These are phyloP conservation scores for Pythium plurisporium DNA, from an alignment of 352 stramenopile species.

Conservation along the genomic window DNA sequence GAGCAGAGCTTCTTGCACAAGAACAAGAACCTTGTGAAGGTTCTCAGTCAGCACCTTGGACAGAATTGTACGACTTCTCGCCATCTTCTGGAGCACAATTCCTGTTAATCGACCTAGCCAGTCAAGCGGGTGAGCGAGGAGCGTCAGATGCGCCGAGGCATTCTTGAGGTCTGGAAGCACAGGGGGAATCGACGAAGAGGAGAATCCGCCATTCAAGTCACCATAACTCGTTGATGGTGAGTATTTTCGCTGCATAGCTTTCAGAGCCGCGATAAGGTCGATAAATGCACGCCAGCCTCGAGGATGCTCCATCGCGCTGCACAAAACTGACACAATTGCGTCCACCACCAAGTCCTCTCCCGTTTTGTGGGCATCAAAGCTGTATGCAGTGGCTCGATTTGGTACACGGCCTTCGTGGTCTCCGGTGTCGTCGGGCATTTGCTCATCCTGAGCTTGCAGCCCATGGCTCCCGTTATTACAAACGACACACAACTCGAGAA, in stretches of 20 bases:
- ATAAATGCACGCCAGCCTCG: conserved; percentile 63
- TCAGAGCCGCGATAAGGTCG: conserved; percentile 59
- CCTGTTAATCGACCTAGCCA: conserved; percentile 61
- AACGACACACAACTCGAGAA: conserved; percentile 67
- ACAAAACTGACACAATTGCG: conserved; percentile 78
- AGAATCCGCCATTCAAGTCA: not conserved
- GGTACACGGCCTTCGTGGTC: not conserved
- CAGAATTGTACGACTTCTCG: conserved; percentile 67
- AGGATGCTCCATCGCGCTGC: conserved; percentile 57
- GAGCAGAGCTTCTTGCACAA: conserved; percentile 66
- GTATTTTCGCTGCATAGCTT: conserved; percentile 66
- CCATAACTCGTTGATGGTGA: not conserved
- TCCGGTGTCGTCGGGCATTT: not conserved
- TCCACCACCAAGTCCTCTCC: conserved; percentile 81
- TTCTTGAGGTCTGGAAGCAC: conserved; percentile 8
- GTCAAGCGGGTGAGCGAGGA: conserved; percentile 43
- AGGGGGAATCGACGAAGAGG: conserved; percentile 14
- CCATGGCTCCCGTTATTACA: conserved; percentile 24
- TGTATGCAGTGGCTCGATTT: conserved; percentile 29
- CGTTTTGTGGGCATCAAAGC: conserved; percentile 62
- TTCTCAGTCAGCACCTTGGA: conserved; percentile 72
- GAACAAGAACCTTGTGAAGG: conserved; percentile 62
- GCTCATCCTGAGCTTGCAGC: not conserved
- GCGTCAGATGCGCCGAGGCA: not conserved
- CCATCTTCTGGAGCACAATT: conserved; percentile 77